Evolutionary conservation across 1,284 basidiomycete species (phyloP).

Genomic region (Neotropicomus parvogracilis): DNA sequence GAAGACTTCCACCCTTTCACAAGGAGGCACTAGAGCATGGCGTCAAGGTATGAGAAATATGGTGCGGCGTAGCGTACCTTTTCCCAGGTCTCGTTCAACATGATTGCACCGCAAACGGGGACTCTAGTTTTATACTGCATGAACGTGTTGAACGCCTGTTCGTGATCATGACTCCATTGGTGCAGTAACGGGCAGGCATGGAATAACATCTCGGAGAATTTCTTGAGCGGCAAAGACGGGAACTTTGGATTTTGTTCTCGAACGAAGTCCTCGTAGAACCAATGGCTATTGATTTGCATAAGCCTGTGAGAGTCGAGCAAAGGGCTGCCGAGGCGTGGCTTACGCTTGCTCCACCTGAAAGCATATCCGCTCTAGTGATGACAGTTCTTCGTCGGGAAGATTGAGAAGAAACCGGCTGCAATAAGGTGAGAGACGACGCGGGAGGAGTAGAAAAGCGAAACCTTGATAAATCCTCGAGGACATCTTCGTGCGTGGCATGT

Average conservation of each 20-base stretch:
- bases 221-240: constrained; percentile 85
- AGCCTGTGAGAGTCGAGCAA: constrained; percentile 5
- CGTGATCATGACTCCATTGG: constrained; percentile 77
- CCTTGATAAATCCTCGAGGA: constrained; percentile 90
- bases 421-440: constrained; percentile 9
- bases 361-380: constrained; percentile 89
- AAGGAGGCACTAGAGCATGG: constrained; percentile 66
- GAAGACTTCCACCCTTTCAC: constrained; percentile 98
- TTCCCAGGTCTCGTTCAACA: constrained; percentile 88
- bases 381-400: constrained; percentile 90
- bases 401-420: constrained; percentile 93
- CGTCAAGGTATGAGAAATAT: constrained; percentile 7
- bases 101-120: constrained; percentile 97
- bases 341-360: constrained; percentile 99
- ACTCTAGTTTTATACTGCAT: constrained; percentile 97
- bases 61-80: constrained; percentile 56
- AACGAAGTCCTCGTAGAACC: constrained; percentile 99
- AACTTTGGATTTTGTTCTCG: constrained; percentile 86
- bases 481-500: constrained; percentile 68
- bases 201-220: constrained; percentile 93
- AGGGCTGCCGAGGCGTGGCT: constrained; percentile 33
- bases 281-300: constrained; percentile 64
- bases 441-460: constrained; percentile 27
- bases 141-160: constrained; percentile 77
- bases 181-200: constrained; percentile 76